Conservation (phyloP, 129 eudicot species). For the Ambrosia trifida region DNA sequence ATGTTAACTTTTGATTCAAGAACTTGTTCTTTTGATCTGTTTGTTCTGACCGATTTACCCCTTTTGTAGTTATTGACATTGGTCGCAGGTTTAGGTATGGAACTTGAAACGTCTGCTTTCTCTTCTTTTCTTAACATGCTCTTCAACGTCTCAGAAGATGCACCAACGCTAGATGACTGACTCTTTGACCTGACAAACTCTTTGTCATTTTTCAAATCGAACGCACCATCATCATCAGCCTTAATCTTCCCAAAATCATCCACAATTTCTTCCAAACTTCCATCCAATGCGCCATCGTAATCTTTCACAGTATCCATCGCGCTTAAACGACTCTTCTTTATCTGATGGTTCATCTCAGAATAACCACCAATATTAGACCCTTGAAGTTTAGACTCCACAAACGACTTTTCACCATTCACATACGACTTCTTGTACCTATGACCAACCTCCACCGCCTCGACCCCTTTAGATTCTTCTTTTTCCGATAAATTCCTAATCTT, state of each 20-base stretch:
- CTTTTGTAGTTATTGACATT: constrained; percentile 42
- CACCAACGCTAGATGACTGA: constrained; percentile 28
- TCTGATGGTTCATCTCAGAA: constrained; percentile 30
- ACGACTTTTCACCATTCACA: constrained; percentile 30
- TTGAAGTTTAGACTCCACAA: constrained; percentile 27
- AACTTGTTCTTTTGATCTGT: constrained; percentile 46
- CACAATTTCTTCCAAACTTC: constrained; percentile 22
- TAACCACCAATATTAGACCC: constrained; percentile 31
- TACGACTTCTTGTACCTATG: constrained; percentile 18
- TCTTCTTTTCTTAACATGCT: constrained; percentile 32
- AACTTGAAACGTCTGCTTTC: constrained; percentile 22
- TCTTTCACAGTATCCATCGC: constrained; percentile 19
- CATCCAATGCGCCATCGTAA: constrained; percentile 7
- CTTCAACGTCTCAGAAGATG: constrained; percentile 18
- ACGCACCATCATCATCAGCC: constrained; percentile 5
- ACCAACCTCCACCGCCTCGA: constrained; percentile 23
- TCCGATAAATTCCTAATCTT: constrained; percentile 28
- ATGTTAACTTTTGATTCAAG: constrained; percentile 32
- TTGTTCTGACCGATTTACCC: constrained; percentile 88
- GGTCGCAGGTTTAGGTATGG: constrained; percentile 38
- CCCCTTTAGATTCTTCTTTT: constrained; percentile 31
- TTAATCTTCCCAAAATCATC: constrained; percentile 23
- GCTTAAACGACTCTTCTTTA: constrained; percentile 10
- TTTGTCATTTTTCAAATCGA: not conserved
- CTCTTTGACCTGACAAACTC: constrained; percentile 21